Base-by-base conservation (phyloP, 2,329 filamentous ascomycete genomes). In the Apiospora malaysiana region DNA sequence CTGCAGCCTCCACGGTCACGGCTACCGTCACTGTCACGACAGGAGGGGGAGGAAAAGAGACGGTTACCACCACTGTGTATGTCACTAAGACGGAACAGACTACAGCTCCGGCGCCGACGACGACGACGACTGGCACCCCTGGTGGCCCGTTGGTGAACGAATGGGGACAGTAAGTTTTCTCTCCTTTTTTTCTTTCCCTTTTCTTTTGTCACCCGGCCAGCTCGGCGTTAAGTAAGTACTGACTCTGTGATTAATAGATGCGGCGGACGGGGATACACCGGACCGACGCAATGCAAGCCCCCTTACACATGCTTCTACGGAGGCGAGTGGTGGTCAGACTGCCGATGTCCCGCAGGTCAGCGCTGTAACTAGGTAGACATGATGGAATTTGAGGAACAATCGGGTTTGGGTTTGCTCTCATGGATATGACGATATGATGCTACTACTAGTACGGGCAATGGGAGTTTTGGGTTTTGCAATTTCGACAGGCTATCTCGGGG, bases 121-220 rank as follows among this genome's bases (percentile, higher is more conserved):
- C 40, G n/a, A 67, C 42, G 42, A 18, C 56, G 32, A 63, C 56
- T 2, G 32, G 66, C 12, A 23, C 66, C 7, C 66, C 42, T 10
- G 68, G 68, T 14, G 46, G 32, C 5, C 72, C 71, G 18, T 69
- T 74, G 5, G 79, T 80, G n/a, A 71, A 75, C 21, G 79, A 82
- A 67, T 82, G 79, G 79, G 77, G 76, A 23, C 80, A 82, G 74
- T 83, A 70, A 73, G 73, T 73, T 40, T 40, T 32, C 16, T n/a
- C 46, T 49, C 23, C 16, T 37, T n/a, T 25, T 25, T n/a, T 65
- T 37, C 51, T 4, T 21, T 25, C 63, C 10, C n/a, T 14, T 25
- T 18, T 21, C n/a, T 18, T 25, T 1, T n/a, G 12, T 16, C 16
- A 14, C 32, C 4, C 3, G 6, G 4, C 1, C 32, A 14, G 10